Evolutionary conservation across 495 filamentous ascomycete species (phyloP), one percentile per base, ranked within the genome.

Genomic region (Haplographium delicatum): DNA sequence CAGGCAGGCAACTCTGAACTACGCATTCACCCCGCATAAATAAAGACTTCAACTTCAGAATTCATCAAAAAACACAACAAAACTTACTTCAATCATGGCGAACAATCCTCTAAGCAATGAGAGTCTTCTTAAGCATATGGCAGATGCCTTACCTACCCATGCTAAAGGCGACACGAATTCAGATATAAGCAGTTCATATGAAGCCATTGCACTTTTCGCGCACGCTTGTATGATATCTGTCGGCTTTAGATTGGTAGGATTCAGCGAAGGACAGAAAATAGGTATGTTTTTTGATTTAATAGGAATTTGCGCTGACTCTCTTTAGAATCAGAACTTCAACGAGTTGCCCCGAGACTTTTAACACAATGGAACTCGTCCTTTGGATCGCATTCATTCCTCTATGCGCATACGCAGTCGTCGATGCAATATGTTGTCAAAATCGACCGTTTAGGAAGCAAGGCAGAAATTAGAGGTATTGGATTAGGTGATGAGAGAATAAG

Each of bases 371-470:
- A 95, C 65, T 68, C 76, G 28, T 71, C 71, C 18, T 76, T 75
- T 52, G 72, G 71, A 56, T 78, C 76, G 9, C 85, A 84, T 66
- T 76, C 84, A 41, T 94, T 98, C 66, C 81, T 91, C 45, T 98
- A 97, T 70, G 78, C 83, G 2, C 94, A 96, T 60, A 68, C 79
- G n/a, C 88, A 96, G 64, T 94, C 89, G 0, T 80, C 90, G 11
- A 86, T 93, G 73, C 75, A 85, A 53, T 97, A 84, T 62, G 71
- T 96, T 9, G 59, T 97, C 44, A 90, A 88, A 62, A 67, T 91
- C 55, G 85, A 82, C 67, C 82, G 91, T 11, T 72, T 97, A 35
- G 90, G 89, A 42, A 74, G 75, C 58, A 95, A 94, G 64, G 85
- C 84, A 18, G 84, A 96, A 39, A 73, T 96, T 45, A 80, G 86